Conservation (phyloP, 148 eudicot genomes). For the Pouteria glomerata region DNA sequence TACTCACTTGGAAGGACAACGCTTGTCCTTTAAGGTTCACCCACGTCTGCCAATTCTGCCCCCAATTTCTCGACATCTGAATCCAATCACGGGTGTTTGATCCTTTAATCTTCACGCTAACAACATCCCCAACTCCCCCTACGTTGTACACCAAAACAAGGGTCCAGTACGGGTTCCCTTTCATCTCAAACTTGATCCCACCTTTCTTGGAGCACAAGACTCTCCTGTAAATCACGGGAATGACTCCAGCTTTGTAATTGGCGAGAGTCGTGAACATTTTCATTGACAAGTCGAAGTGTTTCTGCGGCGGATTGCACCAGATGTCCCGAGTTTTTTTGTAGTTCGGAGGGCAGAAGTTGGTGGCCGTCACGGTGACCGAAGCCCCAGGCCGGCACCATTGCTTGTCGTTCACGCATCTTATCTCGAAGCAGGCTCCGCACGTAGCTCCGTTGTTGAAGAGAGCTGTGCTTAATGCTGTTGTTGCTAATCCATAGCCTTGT, state of each 20-base stretch:
- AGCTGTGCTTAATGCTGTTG: conserved; percentile 50
- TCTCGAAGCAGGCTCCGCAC: conserved; percentile 46
- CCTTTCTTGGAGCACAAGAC: conserved; percentile 32
- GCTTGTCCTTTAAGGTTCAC: conserved; percentile 19
- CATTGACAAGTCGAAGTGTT: conserved; percentile 35
- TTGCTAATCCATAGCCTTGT: conserved; percentile 21
- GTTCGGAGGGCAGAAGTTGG: conserved; percentile 41
- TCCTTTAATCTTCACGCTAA: conserved; percentile 32
- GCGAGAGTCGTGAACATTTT: conserved; percentile 41
- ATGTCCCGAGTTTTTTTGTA: conserved; percentile 21
- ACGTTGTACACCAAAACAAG: conserved; percentile 45
- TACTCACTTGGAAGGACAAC: conserved; percentile 32
- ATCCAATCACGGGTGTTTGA: conserved; percentile 33
- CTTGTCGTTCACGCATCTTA: conserved; percentile 25
- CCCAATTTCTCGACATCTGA: conserved; percentile 45
- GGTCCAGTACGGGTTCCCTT: conserved; percentile 36
- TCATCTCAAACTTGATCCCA: conserved; percentile 39
- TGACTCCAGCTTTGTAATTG: conserved; percentile 35
- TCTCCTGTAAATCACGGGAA: conserved; percentile 29
- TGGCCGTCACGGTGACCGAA: conserved; percentile 22
- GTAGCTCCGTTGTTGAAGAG: conserved; percentile 43
- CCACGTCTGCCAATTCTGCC: conserved; percentile 37
- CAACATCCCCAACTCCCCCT: conserved; percentile 40
- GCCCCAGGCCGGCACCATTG: conserved; percentile 28
- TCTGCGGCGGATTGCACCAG: conserved; percentile 43